These are phyloP conservation scores for Jatropha podagrica DNA, from an alignment of 441 rosid genomes.

Conservation along the genomic window DNA sequence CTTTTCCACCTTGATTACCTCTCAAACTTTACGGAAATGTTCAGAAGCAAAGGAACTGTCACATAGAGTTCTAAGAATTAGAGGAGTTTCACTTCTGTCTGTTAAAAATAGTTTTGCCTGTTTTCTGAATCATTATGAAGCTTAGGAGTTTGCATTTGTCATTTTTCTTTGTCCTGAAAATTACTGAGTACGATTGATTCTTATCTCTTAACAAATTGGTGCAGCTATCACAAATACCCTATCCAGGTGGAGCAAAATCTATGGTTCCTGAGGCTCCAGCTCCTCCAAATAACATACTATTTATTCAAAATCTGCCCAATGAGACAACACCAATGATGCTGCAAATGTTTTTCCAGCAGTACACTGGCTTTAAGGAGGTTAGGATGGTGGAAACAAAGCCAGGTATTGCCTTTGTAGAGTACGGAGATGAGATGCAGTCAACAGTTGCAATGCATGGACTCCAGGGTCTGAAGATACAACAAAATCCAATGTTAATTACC, in stretches of 20 bases:
- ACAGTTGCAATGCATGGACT: constrained; percentile 84
- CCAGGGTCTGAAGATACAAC: constrained; percentile 77
- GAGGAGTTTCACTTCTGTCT: not conserved
- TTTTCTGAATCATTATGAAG: not conserved
- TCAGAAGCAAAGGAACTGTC: not conserved
- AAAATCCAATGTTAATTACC: constrained; percentile 75
- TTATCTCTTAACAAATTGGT: constrained; percentile 16
- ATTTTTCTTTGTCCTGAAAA: not conserved
- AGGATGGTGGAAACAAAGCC: constrained; percentile 96
- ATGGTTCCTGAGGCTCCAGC: constrained; percentile 86
- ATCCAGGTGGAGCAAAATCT: constrained; percentile 69
- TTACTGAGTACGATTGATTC: not conserved
- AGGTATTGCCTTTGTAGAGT: constrained; percentile 97
- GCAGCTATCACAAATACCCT: constrained; percentile 89
- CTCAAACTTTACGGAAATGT: not conserved
- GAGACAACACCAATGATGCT: constrained; percentile 80
- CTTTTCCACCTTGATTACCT: not conserved
- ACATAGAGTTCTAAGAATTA: no score
- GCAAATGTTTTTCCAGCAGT: constrained; percentile 77
- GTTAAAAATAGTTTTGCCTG: not conserved
- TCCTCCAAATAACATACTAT: constrained; percentile 89
- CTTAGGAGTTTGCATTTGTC: not conserved
- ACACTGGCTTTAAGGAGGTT: constrained; percentile 87
- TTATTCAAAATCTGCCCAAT: constrained; percentile 88
- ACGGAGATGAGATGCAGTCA: constrained; percentile 81